phyloP scores from a whole-genome alignment of 1,139 yeast genomes.

The Pneumocystis wakefieldiae region DNA sequence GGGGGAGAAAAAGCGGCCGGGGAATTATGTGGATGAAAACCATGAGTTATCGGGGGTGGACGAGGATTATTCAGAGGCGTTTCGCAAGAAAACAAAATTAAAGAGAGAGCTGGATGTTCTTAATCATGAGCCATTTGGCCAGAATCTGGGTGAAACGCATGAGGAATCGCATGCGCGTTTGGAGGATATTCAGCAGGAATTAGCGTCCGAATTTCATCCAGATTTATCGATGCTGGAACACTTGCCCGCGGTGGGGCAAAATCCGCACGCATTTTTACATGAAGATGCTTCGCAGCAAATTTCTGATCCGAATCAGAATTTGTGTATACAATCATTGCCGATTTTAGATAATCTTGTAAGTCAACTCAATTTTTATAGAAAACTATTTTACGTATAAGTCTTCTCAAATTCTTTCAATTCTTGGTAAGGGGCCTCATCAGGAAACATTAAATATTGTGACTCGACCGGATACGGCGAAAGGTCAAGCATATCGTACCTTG shows the following conservation, averaged over 20 bases:
- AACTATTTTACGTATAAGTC: conserved; percentile 23
- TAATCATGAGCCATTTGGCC: not conserved
- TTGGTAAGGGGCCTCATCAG: conserved; percentile 59
- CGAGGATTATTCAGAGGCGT: not conserved
- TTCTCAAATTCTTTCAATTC: conserved; percentile 52
- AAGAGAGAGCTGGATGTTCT: not conserved
- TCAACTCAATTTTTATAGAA: not conserved
- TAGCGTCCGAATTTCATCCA: not conserved
- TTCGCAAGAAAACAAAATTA: not conserved
- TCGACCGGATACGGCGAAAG: conserved; percentile 55
- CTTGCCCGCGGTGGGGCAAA: not conserved
- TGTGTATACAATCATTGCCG: conserved; percentile 51
- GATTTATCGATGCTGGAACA: not conserved
- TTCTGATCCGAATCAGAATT: conserved; percentile 27
- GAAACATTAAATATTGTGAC: conserved; percentile 59
- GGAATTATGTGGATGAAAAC: not conserved
- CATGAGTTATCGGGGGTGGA: not conserved
- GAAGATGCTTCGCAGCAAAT: not conserved
- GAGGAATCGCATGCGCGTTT: not conserved
- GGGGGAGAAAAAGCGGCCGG: not conserved
- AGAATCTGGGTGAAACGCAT: not conserved
- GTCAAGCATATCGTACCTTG: conserved; percentile 58
- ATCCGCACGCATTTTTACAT: not conserved
- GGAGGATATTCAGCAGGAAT: not conserved
- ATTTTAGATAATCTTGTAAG: conserved; percentile 46